Conservation (phyloP, 129 eudicot genomes). For the Heracleum sosnowskyi region DNA sequence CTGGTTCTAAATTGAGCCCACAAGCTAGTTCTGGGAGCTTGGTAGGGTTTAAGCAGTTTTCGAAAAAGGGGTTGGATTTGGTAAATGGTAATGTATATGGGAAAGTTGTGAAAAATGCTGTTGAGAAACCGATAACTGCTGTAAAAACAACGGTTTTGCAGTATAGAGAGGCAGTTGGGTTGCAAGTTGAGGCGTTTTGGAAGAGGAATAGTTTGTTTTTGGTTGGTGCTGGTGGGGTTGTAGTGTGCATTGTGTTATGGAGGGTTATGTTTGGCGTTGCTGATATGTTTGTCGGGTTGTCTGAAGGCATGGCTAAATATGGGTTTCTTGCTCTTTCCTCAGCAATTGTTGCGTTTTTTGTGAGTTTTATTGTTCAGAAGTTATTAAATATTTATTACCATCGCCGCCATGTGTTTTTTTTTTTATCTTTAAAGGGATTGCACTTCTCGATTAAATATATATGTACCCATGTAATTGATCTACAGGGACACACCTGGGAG, state of each 20-base stretch:
- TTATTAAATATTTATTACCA: too few relatives aligned
- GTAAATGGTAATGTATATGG: constrained; percentile 27
- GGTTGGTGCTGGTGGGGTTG: constrained; percentile 64
- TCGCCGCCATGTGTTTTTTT: background rate
- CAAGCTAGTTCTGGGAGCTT: constrained; percentile 24
- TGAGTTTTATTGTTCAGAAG: constrained; percentile 34
- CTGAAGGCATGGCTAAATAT: constrained; percentile 98
- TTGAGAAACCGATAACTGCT: constrained; percentile 42
- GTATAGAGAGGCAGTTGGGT: constrained; percentile 58
- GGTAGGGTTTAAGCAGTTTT: constrained; percentile 55
- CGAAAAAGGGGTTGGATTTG: constrained; percentile 23
- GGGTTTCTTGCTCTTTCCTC: constrained; percentile 93
- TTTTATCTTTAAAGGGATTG: too few relatives aligned
- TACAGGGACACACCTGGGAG: too few relatives aligned
- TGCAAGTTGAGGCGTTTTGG: constrained; percentile 94
- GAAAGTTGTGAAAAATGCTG: constrained; percentile 29
- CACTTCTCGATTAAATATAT: too few relatives aligned
- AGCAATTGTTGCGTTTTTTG: constrained; percentile 81
- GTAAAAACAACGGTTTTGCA: constrained; percentile 30
- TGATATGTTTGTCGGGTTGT: constrained; percentile 66
- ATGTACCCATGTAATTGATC: too few relatives aligned
- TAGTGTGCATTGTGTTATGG: constrained; percentile 81
- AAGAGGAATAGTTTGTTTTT: constrained; percentile 66
- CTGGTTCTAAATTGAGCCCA: constrained; percentile 1
- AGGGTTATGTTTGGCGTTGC: constrained; percentile 90